Percentiles rank a stretch among this genome's conserved stretches.
Evolutionary conservation across 2,329 filamentous ascomycete genomes (phyloP).

Genomic region (Penicillium oxalicum): DNA sequence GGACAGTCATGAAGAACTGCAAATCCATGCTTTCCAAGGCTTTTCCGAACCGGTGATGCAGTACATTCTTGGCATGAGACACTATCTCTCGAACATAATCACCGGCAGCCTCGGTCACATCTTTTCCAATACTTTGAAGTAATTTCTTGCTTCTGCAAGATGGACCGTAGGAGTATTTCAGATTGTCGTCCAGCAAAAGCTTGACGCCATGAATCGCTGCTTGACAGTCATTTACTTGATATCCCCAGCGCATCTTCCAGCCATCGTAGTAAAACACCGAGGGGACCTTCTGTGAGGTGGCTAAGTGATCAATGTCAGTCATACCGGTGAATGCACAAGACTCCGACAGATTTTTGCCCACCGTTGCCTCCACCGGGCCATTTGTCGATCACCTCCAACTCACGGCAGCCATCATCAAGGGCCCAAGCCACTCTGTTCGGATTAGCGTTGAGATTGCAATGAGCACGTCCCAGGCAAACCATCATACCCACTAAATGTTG

Average conservation of each 20-base stretch:
- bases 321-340: background rate
- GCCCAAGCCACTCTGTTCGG: constrained; percentile 16
- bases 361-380: constrained; percentile 25
- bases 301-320: constrained; percentile 7
- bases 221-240: constrained; percentile 16
- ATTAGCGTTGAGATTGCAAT: background rate
- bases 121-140: background rate
- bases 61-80: background rate
- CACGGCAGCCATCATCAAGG: constrained; percentile 7
- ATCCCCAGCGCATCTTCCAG: constrained; percentile 19
- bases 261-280: constrained; percentile 10
- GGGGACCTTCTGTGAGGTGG: constrained; percentile 20
- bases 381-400: constrained; percentile 17
- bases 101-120: constrained; percentile 4
- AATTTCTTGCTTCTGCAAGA: background rate
- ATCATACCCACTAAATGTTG: constrained; percentile 27
- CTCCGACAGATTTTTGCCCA: constrained; percentile 4
- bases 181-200: constrained; percentile 6
- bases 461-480: background rate
- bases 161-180: constrained; percentile 8
- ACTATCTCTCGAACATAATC: constrained; percentile 10
- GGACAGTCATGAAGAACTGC: constrained; percentile 25
- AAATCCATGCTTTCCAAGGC: constrained; percentile 12
- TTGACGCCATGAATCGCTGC: constrained; percentile 24
- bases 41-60: constrained; percentile 9